Conservation (phyloP, 345 rosid genomes). For the Gossypium bickii region DNA sequence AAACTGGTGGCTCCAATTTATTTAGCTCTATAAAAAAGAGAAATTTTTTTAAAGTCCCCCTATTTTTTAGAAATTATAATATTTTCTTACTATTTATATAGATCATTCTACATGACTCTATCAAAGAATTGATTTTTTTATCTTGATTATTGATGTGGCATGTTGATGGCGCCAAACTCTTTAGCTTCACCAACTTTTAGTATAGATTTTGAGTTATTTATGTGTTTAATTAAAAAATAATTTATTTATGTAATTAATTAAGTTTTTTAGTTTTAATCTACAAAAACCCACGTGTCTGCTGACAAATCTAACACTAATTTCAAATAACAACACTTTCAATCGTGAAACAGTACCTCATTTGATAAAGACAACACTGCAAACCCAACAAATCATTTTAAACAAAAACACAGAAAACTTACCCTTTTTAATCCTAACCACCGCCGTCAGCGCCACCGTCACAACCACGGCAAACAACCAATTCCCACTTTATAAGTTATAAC, state of each 20-base stretch:
- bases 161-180: fast-evolving
- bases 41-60: no score
- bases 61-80: no score
- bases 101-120: fast-evolving
- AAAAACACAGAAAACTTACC: background rate
- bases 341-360: background rate
- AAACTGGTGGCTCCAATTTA: no score
- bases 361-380: background rate
- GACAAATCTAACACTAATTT: no score
- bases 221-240: no score
- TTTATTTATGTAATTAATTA: no score
- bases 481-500: no score
- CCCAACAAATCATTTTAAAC: background rate
- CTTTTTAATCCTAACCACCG: background rate
- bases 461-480: background rate
- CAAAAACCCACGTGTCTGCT: no score
- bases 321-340: no score
- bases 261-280: no score
- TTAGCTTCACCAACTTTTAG: fast-evolving
- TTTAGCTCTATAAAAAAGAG: fast-evolving
- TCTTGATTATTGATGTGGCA: fast-evolving
- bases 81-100: no score
- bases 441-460: conserved; percentile 7
- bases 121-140: no score
- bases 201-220: fast-evolving